phyloP scores from a whole-genome alignment of 148 eudicot genomes.

The Salicornia ramosissima region DNA sequence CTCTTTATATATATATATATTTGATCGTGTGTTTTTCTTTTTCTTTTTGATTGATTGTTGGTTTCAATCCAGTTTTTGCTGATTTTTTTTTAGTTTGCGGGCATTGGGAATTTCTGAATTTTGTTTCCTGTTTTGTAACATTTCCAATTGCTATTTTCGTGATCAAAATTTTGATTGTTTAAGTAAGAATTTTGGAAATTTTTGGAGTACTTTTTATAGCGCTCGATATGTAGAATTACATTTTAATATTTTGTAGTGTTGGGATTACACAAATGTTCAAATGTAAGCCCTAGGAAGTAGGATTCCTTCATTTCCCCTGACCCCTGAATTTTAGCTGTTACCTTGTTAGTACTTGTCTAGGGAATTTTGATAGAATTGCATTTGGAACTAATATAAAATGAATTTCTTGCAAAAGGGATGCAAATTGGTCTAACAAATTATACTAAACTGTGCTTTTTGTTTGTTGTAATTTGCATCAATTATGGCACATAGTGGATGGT shows the following conservation, averaged over 20 bases:
- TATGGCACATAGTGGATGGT: no score
- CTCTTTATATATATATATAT: neutral
- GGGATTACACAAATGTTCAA: no score
- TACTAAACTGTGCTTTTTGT: no score
- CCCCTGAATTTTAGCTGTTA: no score
- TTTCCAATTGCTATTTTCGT: neutral
- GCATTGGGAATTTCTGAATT: neutral
- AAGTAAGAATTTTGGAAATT: neutral
- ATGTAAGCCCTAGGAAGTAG: no score
- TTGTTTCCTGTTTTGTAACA: neutral
- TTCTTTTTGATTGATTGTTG: neutral
- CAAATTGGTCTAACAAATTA: neutral
- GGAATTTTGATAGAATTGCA: no score
- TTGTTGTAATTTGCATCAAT: neutral
- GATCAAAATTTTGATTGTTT: neutral
- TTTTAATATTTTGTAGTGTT: no score
- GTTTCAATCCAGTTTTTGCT: neutral
- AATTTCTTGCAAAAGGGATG: neutral
- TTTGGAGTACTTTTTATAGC: no score
- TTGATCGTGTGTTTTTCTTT: neutral
- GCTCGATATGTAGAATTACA: no score
- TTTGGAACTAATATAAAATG: no score
- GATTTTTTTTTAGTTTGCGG: neutral
- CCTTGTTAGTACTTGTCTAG: no score
- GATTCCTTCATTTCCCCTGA: no score